Conservation (phyloP, 257 asterid species). For the Solanum neorickii region DNA sequence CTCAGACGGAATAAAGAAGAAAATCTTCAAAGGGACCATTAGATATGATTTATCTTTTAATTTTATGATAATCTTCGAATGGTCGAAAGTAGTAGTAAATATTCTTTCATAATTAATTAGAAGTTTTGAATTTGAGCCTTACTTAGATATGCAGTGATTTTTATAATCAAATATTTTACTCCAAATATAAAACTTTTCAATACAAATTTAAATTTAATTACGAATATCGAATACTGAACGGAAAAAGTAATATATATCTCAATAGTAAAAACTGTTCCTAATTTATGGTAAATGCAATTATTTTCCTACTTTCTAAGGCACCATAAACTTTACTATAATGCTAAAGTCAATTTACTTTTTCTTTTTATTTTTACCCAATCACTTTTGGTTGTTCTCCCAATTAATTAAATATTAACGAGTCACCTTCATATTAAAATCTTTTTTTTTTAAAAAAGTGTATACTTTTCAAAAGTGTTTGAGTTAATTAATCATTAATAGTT, state of each 20-base stretch:
- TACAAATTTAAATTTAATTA: too few species aligned
- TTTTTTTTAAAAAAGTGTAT: not conserved
- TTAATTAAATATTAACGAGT: too few species aligned
- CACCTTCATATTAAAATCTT: too few species aligned
- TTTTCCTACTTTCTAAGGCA: not conserved
- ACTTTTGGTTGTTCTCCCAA: not conserved
- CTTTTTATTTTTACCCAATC: not conserved
- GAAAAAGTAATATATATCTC: too few species aligned
- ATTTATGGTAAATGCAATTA: not conserved
- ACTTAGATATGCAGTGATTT: too few species aligned
- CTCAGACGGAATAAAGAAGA: too few species aligned
- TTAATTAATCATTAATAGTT: not conserved
- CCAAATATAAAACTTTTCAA: too few species aligned
- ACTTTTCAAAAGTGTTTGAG: not conserved
- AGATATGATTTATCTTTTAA: not conserved
- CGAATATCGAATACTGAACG: accelerated
- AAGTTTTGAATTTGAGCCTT: too few species aligned
- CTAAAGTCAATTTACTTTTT: not conserved
- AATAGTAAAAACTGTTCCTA: too few species aligned
- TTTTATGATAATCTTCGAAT: not conserved
- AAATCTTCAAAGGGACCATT: not conserved
- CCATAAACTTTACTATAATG: not conserved
- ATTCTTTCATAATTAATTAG: not conserved
- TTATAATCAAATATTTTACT: accelerated
- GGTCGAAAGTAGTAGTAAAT: too few species aligned